Evolutionary conservation across 2,329 filamentous ascomycete genomes (phyloP), one percentile per base, ranked within the genome.

Genomic region (Sordariomycetes sp.): DNA sequence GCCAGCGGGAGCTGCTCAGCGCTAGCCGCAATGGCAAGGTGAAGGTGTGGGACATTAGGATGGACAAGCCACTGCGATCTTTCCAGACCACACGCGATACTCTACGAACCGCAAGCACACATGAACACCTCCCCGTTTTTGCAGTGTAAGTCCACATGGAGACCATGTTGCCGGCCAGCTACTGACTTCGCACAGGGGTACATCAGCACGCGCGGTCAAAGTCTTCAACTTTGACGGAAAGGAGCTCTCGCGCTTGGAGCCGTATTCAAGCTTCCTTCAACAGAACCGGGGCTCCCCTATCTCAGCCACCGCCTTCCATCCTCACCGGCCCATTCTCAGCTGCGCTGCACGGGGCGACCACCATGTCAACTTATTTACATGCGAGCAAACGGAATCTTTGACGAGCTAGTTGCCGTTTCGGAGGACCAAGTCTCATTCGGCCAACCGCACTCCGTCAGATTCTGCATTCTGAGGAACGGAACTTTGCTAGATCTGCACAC

Each of bases 71-170:
- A 5, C 66, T 94, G 33, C 78, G 79, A 39, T 77, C 77, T 3
- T 82, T 90, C 48, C 71, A 77, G 50, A 79, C 82, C 6, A 90
- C 85, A 4, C 78, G 72, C 39, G 79, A 88, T 48, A 83, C 82
- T 8, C 70, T 94, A 40, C 77, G 87, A 36, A 94, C 86, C 14
- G 72, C 94, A 37, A 92, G 84, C 54, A 88, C 92, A 27, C 92
- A 98, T 56, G 92, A 98, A 58, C 92, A 98, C 58, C 76, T 94
- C 35, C 92, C 92, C 18, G 88, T 98, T 10, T 95, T 98, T 64
- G 86, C 86, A 46, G 77, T 88, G 82, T 88, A 79, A 70, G 82
- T 77, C 23, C 11, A 25, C 23, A 25, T 4, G 11, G 23, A 11
- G 23, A 11, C 10, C 23, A 14, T 25, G 11, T 25, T 28, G 3